Evolutionary conservation across 2,329 filamentous ascomycete genomes (phyloP).

Genomic region (Penicillium sp.): DNA sequence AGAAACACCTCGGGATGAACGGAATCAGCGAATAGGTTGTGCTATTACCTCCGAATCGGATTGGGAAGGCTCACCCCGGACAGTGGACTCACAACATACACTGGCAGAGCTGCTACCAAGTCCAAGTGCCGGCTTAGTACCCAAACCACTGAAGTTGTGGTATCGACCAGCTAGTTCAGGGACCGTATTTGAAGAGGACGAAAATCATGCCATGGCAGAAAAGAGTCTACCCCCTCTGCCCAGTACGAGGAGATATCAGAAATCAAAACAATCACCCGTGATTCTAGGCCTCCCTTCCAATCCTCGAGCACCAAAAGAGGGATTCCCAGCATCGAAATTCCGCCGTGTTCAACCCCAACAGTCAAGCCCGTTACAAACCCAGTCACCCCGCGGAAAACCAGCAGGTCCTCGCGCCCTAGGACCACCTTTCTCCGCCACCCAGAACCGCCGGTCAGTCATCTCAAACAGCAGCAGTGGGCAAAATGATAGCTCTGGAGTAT

Average conservation of each 20-base stretch:
- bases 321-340: slow-evolving; percentile 20
- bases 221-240: neutral
- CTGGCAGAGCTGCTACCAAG: slow-evolving; percentile 40
- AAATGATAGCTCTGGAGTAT: slow-evolving; percentile 8
- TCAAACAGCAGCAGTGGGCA: slow-evolving; percentile 13
- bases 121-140: slow-evolving; percentile 35
- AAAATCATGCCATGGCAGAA: slow-evolving; percentile 1
- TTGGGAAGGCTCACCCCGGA: slow-evolving; percentile 30
- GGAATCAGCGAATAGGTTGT: slow-evolving; percentile 15
- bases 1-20: neutral
- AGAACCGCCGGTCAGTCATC: slow-evolving; percentile 2
- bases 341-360: slow-evolving; percentile 10
- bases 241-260: neutral
- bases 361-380: neutral
- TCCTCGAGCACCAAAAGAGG: slow-evolving; percentile 36
- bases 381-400: neutral
- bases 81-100: slow-evolving; percentile 36
- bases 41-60: slow-evolving; percentile 24
- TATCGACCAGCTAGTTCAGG: slow-evolving; percentile 32
- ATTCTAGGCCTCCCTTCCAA: slow-evolving; percentile 35
- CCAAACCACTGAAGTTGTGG: slow-evolving; percentile 38
- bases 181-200: slow-evolving; percentile 42
- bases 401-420: neutral
- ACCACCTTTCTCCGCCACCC: slow-evolving; percentile 5
- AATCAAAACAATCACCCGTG: slow-evolving; percentile 6